phyloP scores from a whole-genome alignment of 2,329 filamentous ascomycete species.

The Monosporascus sp. region DNA sequence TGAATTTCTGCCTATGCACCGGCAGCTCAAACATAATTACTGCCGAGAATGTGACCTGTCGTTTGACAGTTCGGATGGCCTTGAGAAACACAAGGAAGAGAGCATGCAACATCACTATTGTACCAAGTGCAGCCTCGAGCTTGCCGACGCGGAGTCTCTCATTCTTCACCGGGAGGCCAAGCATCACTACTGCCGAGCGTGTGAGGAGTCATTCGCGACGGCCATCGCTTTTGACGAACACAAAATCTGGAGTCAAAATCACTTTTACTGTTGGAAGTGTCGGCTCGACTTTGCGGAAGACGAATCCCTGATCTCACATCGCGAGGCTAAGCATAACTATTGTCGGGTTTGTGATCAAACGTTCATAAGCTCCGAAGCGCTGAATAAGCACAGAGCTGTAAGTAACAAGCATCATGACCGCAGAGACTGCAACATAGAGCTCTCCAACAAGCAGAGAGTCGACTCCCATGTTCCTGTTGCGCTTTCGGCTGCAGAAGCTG shows the following conservation, averaged over 20 bases:
- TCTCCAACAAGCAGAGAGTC: no score
- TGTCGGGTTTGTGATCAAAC: no score
- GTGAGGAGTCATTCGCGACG: not conserved
- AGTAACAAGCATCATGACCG: no score
- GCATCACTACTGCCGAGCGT: constrained; percentile 3
- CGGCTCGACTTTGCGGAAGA: not conserved
- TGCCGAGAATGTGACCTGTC: not conserved
- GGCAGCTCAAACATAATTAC: not conserved
- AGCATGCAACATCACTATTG: constrained; percentile 1
- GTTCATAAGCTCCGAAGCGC: no score
- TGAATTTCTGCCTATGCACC: no score
- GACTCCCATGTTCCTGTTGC: no score
- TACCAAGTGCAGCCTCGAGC: constrained; percentile 1
- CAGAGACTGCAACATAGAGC: no score
- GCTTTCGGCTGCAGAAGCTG: no score
- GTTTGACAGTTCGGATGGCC: not conserved
- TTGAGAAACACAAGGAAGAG: not conserved
- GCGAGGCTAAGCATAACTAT: no score
- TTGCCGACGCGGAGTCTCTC: not conserved
- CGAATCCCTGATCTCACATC: not conserved
- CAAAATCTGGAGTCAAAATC: not conserved
- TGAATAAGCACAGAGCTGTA: no score
- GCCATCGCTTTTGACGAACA: not conserved
- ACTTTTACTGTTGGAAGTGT: not conserved
- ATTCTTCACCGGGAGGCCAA: not conserved